phyloP scores from a whole-genome alignment of 78 protist genomes.

The Dictyostelium capitatum region DNA sequence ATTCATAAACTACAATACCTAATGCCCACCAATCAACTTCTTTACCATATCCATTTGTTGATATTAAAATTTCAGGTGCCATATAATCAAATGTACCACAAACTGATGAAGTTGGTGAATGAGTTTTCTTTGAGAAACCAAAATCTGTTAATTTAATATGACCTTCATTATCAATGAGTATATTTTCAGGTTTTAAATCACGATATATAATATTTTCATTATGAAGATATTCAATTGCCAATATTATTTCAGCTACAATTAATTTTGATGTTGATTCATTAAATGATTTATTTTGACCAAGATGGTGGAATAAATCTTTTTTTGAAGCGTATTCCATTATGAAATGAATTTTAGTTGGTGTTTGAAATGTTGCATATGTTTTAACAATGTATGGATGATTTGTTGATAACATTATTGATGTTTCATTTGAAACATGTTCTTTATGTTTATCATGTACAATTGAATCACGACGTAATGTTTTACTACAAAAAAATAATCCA shows the following conservation, averaged over 20 bases:
- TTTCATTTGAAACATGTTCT: slow-evolving; percentile 71
- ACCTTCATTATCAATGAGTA: slow-evolving; percentile 86
- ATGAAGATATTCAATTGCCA: slow-evolving; percentile 78
- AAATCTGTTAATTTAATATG: slow-evolving; percentile 89
- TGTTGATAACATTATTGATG: slow-evolving; percentile 23
- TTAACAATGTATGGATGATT: slow-evolving; percentile 76
- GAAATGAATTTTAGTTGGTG: slow-evolving; percentile 45
- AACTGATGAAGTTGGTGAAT: not conserved
- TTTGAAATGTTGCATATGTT: slow-evolving; percentile 63
- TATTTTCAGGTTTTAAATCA: slow-evolving; percentile 88
- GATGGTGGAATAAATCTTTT: slow-evolving; percentile 75
- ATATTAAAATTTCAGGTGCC: slow-evolving; percentile 92
- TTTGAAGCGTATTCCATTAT: slow-evolving; percentile 73
- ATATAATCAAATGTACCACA: slow-evolving; percentile 90
- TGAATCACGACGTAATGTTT: slow-evolving; percentile 24
- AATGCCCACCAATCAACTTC: slow-evolving; percentile 97
- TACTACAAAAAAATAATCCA: slow-evolving; percentile 43
- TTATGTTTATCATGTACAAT: slow-evolving; percentile 51
- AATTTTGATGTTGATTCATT: not conserved
- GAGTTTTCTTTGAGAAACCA: slow-evolving; percentile 82
- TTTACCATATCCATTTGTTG: slow-evolving; percentile 87
- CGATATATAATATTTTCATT: slow-evolving; percentile 64
- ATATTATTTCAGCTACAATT: slow-evolving; percentile 40
- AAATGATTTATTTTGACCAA: slow-evolving; percentile 2
- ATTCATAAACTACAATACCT: slow-evolving; percentile 92